These are phyloP conservation scores for Neonectria punicea DNA, from an alignment of 2,329 filamentous ascomycete genomes.

Conservation along the genomic window DNA sequence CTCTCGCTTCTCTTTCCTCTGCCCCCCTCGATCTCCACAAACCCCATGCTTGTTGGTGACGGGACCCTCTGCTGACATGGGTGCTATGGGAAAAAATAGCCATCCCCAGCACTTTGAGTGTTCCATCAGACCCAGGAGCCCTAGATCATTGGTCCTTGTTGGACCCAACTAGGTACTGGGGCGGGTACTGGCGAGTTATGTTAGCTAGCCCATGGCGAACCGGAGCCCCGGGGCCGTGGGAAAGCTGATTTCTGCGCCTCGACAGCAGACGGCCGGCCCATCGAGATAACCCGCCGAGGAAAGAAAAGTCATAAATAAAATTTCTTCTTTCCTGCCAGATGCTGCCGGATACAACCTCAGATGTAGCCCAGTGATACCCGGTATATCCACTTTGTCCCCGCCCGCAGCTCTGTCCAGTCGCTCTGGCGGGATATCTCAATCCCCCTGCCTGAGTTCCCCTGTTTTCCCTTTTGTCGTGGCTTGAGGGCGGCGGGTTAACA, in stretches of 20 bases:
- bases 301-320: conserved; percentile 17
- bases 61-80: conserved; percentile 9
- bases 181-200: conserved; percentile 3
- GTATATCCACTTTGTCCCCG: background rate
- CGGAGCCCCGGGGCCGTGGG: conserved; percentile 6
- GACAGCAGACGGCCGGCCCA: background rate
- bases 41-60: conserved; percentile 9
- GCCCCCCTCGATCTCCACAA: conserved; percentile 15
- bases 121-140: conserved; percentile 35
- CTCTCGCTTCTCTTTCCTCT: conserved; percentile 6
- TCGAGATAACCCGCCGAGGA: background rate
- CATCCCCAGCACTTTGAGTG: conserved; percentile 49
- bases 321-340: conserved; percentile 24
- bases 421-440: too few species aligned
- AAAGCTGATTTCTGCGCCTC: conserved; percentile 20
- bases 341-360: background rate
- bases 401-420: too few species aligned
- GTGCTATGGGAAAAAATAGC: conserved; percentile 27
- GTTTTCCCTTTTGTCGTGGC: background rate
- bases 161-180: conserved; percentile 8
- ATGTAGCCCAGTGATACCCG: background rate
- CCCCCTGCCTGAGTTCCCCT: too few species aligned
- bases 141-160: conserved; percentile 28
- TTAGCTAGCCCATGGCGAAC: background rate
- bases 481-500: background rate